Evolutionary conservation across 1,139 yeast species (phyloP), one percentile per base, ranked within the genome.

Genomic region (Lizanozyma gosingica): DNA sequence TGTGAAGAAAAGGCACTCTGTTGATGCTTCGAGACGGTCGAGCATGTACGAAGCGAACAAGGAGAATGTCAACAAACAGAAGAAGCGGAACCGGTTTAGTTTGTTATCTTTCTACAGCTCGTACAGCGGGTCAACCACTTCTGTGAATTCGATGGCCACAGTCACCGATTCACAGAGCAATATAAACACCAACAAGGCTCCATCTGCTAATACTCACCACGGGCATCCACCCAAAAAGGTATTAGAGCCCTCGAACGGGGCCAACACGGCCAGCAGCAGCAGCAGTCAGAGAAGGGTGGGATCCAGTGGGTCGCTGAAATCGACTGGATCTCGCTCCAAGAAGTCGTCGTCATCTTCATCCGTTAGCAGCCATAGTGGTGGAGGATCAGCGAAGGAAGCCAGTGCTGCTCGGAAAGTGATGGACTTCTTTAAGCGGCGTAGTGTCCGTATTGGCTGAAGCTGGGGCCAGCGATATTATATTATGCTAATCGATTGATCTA

Each of bases 371-470:
- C 16, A 9, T 34, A 22, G 47, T 44, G 27, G 38, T 45, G 35
- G 52, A 41, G 29, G 29, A 22, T 22, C 29, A 22, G 29, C 29
- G 49, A 75, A 71, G 47, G 83, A 78, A 49, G 78, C 80, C 32
- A 80, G 88, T 41, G 83, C 90, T 2, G 86, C 90, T 14, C 76
- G 80, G 53, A 80, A 79, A 52, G 90, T 83, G 18, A 78, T 83
- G 77, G 90, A 83, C 57, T 83, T 83, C 56, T 83, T 83, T 64
- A 83, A 82, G 57, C 74, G 92, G 59, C 76, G 87, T 62, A 83
- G 90, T 57, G 76, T 76, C 14, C 54, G 69, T 45, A 60, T 66
- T 17, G 29, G 29, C 6, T 22, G 29, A 22, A 22, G 9, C 6
- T 6, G 29, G n/a, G n/a, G n/a, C n/a, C n/a, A n/a, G n/a, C n/a